Percentiles rank a stretch among this genome's conserved stretches.
phyloP scores from a whole-genome alignment of 2,329 filamentous ascomycete species.

The Berkeleyomyces basicola region DNA sequence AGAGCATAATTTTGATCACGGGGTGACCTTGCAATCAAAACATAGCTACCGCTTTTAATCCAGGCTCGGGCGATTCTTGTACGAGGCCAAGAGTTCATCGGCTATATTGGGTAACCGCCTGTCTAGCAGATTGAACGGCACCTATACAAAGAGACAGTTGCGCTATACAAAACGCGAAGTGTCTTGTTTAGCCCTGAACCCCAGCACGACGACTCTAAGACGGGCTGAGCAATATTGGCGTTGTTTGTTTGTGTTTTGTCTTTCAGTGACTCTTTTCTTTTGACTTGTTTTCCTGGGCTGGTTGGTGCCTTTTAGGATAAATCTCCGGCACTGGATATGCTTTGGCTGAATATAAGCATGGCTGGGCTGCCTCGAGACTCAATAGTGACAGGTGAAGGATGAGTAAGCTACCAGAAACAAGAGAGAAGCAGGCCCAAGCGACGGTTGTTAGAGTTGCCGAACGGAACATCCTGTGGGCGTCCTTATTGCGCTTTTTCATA shows the following conservation, averaged over 20 bases:
- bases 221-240: background rate
- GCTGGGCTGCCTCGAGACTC: too few species aligned
- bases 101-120: background rate
- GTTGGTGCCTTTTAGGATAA: background rate
- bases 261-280: background rate
- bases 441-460: background rate
- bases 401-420: background rate
- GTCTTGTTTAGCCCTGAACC: conserved; percentile 1
- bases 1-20: background rate
- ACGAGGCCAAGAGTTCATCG: background rate
- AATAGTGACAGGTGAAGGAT: too few species aligned
- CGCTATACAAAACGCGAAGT: background rate
- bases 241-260: background rate
- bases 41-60: background rate
- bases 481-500: too few species aligned
- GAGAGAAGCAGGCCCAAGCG: background rate
- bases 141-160: background rate
- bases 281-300: background rate
- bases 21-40: too few species aligned
- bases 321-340: too few species aligned
- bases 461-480: background rate
- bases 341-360: too few species aligned
- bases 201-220: background rate
- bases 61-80: background rate
- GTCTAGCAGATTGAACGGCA: background rate